phyloP scores from a whole-genome alignment of 1,139 yeast species.

The Suhomyces terraborum region DNA sequence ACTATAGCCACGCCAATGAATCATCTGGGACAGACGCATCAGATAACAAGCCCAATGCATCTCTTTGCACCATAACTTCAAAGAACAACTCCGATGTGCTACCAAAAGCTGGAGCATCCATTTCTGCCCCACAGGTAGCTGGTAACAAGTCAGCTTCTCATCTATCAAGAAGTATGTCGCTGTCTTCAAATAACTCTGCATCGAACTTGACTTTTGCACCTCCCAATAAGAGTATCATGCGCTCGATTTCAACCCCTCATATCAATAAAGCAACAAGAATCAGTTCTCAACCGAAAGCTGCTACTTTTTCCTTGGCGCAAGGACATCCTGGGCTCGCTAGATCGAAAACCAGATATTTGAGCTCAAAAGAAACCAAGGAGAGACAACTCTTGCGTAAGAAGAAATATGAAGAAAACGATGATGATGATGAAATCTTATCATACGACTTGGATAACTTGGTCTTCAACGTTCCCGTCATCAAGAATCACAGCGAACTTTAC shows the following conservation, averaged over 20 bases:
- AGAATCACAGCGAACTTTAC: slow-evolving; percentile 40
- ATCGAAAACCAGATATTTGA: slow-evolving; percentile 39
- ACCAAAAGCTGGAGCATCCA: slow-evolving; percentile 1
- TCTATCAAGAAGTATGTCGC: slow-evolving; percentile 5
- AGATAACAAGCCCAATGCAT: slow-evolving; percentile 16
- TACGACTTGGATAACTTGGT: slow-evolving; percentile 42
- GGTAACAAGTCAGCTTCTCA: slow-evolving; percentile 1
- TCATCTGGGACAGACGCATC: slow-evolving; percentile 1
- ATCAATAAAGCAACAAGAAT: slow-evolving; percentile 2
- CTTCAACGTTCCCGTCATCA: slow-evolving; percentile 49
- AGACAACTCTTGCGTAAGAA: slow-evolving; percentile 44
- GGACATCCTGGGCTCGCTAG: slow-evolving; percentile 19
- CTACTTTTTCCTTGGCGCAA: slow-evolving; percentile 5
- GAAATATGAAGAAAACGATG: slow-evolving; percentile 46
- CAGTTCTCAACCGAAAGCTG: slow-evolving; percentile 5
- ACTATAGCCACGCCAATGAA: slow-evolving; percentile 4
- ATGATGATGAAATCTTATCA: slow-evolving; percentile 44
- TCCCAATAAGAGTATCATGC: slow-evolving; percentile 1
- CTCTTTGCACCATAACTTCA: slow-evolving; percentile 30
- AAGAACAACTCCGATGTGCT: slow-evolving; percentile 12
- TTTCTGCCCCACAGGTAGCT: slow-evolving; percentile 1
- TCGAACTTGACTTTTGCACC: slow-evolving; percentile 8
- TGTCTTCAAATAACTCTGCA: slow-evolving; percentile 8
- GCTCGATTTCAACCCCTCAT: slow-evolving; percentile 10
- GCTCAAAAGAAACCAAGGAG: slow-evolving; percentile 41